Percentiles rank a stretch among this genome's conserved stretches.
phyloP scores from a whole-genome alignment of 2,329 filamentous ascomycete species.

The Cytospora piceicola region DNA sequence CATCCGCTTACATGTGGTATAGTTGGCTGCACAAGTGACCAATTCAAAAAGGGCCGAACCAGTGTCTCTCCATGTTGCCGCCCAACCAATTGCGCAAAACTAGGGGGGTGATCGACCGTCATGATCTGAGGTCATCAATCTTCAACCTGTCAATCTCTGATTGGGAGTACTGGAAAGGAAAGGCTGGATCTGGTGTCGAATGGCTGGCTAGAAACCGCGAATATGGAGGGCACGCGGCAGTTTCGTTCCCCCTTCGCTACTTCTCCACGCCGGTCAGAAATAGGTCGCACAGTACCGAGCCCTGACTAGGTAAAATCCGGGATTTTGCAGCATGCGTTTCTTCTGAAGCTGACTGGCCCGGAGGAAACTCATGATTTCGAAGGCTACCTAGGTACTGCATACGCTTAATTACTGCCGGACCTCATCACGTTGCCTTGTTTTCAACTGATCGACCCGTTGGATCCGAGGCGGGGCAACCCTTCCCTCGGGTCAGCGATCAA shows the following conservation, averaged over 20 bases:
- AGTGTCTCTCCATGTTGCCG: slow-evolving; percentile 15
- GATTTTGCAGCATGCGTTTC: neutral
- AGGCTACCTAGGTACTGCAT: slow-evolving; percentile 13
- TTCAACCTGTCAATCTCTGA: slow-evolving; percentile 14
- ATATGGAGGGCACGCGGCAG: slow-evolving; percentile 11
- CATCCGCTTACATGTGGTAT: slow-evolving; percentile 2
- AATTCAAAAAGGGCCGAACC: slow-evolving; percentile 8
- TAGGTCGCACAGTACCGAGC: neutral
- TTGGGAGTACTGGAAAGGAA: slow-evolving; percentile 11
- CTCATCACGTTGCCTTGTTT: slow-evolving; percentile 4
- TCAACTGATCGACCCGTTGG: slow-evolving; percentile 12
- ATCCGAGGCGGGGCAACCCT: slow-evolving; percentile 7
- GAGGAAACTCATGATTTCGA: neutral
- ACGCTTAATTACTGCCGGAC: slow-evolving; percentile 15
- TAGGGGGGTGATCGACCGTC: slow-evolving; percentile 8
- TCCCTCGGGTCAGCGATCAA: slow-evolving; percentile 22
- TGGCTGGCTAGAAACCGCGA: slow-evolving; percentile 6
- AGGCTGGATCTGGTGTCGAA: slow-evolving; percentile 10
- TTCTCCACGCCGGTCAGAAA: slow-evolving; percentile 3
- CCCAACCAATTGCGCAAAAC: slow-evolving; percentile 10
- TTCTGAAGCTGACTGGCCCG: slow-evolving; percentile 9
- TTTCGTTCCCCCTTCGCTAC: neutral
- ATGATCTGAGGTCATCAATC: slow-evolving; percentile 16
- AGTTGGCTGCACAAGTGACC: slow-evolving; percentile 15
- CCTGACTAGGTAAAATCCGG: slow-evolving; percentile 5